Conservation (phyloP, 2,329 filamentous ascomycete species). For the Colletotrichum endophyticum region DNA sequence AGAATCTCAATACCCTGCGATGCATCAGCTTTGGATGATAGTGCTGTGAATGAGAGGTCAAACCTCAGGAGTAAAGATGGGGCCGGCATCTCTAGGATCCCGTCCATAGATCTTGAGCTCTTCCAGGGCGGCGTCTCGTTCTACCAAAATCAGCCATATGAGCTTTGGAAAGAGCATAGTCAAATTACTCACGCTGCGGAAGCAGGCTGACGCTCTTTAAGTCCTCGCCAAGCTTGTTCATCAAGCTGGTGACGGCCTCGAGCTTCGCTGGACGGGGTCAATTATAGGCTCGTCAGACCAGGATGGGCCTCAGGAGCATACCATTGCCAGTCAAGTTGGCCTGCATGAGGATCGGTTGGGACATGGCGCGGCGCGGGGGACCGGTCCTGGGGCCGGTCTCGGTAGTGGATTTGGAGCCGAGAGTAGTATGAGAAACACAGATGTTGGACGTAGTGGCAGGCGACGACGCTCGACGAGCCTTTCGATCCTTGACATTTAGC, state of each 20-base stretch:
- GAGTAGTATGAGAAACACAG: neutral
- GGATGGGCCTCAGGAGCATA: neutral
- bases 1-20: constrained; percentile 76
- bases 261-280: constrained; percentile 61
- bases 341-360: constrained; percentile 4
- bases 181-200: constrained; percentile 23
- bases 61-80: constrained; percentile 84
- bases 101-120: constrained; percentile 82
- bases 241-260: constrained; percentile 67
- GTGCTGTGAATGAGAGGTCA: constrained; percentile 21
- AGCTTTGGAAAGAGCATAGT: constrained; percentile 58
- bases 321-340: constrained; percentile 11
- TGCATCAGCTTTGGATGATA: constrained; percentile 8
- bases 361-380: constrained; percentile 3
- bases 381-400: neutral
- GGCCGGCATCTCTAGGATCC: constrained; percentile 72
- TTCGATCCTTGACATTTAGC: constrained; percentile 1
- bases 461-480: neutral
- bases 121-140: constrained; percentile 65
- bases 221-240: constrained; percentile 67
- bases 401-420: neutral
- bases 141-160: constrained; percentile 59
- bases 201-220: constrained; percentile 63
- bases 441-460: neutral
- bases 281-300: neutral